Base-by-base conservation (phyloP, 441 rosid species). In the Adansonia rubrostipa region DNA sequence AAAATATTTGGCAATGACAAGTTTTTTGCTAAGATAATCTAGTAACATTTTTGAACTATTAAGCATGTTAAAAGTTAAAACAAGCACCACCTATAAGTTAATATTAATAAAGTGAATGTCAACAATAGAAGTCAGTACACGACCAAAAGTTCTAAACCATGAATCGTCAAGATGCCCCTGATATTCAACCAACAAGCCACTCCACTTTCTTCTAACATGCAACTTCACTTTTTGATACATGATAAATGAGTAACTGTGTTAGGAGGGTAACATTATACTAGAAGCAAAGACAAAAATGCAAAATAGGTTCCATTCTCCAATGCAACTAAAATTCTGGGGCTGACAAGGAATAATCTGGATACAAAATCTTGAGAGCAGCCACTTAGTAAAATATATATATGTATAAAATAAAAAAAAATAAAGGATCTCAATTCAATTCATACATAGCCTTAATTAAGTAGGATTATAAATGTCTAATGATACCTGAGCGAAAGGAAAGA, bases 401-500 rank as follows among this genome's bases (percentile, higher is more conserved):
- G 6, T 47, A 47, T 47, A 36, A 15, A 65, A 11, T 6, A 53
- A 20, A 65, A 15, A 11, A 58, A 3, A n/a, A 24, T 3, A n/a
- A 65, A 40, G 48, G 9, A 19, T 45, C 54, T 28, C 53, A 67
- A 42, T 44, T 17, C 15, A 68, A 36, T 68, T 47, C 53, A 45
- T 9, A 9, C 13, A 67, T 8, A 28, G 42, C 51, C 53, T n/a
- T 4, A 66, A 44, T 17, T 17, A 9, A n/a, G 42, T 24, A 15
- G 44, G 61, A 51, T 17, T 14, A 51, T 53, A 71, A 54, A 33
- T n/a, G 63, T 53, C 48, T 33, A 71, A 71, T n/a, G 75, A 33
- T 71, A 36, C n/a, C 9, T 0, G 0, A 53, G 1, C 28, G 17
- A 54, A 54, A 71, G 10, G 10, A n/a, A 54, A 71, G 48, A 33